Percentiles rank a stretch among this genome's conserved stretches.
Conservation (phyloP, 1,139 yeast species). For the Wickerhamomyces sp. region DNA sequence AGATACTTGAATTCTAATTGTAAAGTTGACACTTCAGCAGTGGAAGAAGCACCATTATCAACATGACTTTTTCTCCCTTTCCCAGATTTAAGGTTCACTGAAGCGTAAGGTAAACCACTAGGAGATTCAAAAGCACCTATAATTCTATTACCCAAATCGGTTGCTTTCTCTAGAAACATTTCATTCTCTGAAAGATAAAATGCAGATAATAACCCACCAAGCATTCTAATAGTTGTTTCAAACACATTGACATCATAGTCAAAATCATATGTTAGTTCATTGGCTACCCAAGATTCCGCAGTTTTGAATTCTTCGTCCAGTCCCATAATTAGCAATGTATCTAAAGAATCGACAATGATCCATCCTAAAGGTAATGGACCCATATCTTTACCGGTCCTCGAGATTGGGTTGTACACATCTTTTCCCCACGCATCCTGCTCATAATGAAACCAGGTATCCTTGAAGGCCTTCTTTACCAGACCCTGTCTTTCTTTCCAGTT, state of each 20-base stretch:
- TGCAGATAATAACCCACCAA: slow-evolving; percentile 88
- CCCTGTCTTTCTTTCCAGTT: slow-evolving; percentile 35
- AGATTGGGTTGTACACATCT: slow-evolving; percentile 62
- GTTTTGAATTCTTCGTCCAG: slow-evolving; percentile 57
- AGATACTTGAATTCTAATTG: slow-evolving; percentile 88
- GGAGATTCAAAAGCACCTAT: slow-evolving; percentile 61
- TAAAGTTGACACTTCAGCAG: slow-evolving; percentile 87
- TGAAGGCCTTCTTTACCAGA: slow-evolving; percentile 59
- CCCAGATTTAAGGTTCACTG: slow-evolving; percentile 67
- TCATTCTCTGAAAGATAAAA: slow-evolving; percentile 68
- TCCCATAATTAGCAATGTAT: slow-evolving; percentile 80
- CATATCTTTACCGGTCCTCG: slow-evolving; percentile 67
- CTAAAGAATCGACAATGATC: slow-evolving; percentile 89
- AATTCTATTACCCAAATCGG: slow-evolving; percentile 58
- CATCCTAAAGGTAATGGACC: slow-evolving; percentile 86
- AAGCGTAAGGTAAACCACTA: slow-evolving; percentile 72
- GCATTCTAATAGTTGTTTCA: slow-evolving; percentile 91
- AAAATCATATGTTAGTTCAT: slow-evolving; percentile 54
- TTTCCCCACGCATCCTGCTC: slow-evolving; percentile 79
- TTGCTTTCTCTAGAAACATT: slow-evolving; percentile 72
- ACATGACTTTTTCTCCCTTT: slow-evolving; percentile 58
- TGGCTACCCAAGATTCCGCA: slow-evolving; percentile 72
- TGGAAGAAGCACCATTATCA: slow-evolving; percentile 71
- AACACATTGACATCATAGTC: slow-evolving; percentile 79
- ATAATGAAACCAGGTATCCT: slow-evolving; percentile 79